Conservation (phyloP, 306 rosid genomes). For the Gillenia trifoliata region DNA sequence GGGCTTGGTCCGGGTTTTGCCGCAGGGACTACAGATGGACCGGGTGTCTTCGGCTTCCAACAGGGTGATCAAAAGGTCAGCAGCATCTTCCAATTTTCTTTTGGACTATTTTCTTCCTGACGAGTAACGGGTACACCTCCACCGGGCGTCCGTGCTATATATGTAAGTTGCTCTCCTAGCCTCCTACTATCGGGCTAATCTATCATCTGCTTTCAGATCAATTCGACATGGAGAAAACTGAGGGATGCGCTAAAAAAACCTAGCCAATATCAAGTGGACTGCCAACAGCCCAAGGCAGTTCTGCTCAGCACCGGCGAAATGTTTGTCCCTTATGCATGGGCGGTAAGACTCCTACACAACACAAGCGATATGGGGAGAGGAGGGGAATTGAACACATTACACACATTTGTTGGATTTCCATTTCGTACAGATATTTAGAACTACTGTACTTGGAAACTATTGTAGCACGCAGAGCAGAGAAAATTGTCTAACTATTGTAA, state of each 20-base stretch:
- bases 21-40: slow-evolving; percentile 92
- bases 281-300: slow-evolving; percentile 79
- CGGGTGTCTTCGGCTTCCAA: slow-evolving; percentile 73
- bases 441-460: not conserved
- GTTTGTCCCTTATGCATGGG: slow-evolving; percentile 86
- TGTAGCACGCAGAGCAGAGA: not conserved
- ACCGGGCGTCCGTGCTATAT: too few relatives aligned
- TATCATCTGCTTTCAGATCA: slow-evolving; percentile 40
- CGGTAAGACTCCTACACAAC: slow-evolving; percentile 37
- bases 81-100: not conserved
- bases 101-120: not conserved
- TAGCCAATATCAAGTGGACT: slow-evolving; percentile 53
- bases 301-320: slow-evolving; percentile 73
- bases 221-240: slow-evolving; percentile 36
- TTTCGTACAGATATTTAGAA: too few relatives aligned
- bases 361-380: not conserved
- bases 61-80: slow-evolving; percentile 76
- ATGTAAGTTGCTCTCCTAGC: too few relatives aligned
- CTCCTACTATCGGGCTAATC: not conserved
- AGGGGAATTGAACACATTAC: not conserved
- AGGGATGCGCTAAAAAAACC: slow-evolving; percentile 56
- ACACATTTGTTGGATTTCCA: not conserved
- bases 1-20: slow-evolving; percentile 95
- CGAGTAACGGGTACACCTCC: too few relatives aligned
- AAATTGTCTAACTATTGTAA: not conserved